phyloP scores from a whole-genome alignment of 768 basidiomycete genomes.

The Tremella yokohamensis region DNA sequence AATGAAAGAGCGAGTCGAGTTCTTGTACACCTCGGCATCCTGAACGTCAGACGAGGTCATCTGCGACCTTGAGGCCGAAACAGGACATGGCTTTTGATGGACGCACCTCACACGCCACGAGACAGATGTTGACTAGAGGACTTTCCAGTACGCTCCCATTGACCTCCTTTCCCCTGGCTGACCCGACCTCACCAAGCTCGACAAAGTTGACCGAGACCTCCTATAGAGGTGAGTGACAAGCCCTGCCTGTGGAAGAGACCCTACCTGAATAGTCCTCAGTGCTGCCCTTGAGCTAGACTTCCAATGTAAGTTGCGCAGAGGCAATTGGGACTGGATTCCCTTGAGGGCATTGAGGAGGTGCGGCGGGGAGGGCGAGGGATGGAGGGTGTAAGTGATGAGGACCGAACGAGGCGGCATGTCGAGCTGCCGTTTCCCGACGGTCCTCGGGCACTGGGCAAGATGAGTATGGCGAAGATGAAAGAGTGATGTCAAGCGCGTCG shows the following conservation, averaged over 20 bases:
- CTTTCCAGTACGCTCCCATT: slow-evolving; percentile 75
- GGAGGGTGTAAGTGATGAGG: slow-evolving; percentile 39
- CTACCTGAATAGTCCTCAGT: slow-evolving; percentile 72
- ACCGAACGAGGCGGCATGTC: slow-evolving; percentile 23
- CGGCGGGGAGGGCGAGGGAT: slow-evolving; percentile 26
- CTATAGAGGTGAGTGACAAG: background rate
- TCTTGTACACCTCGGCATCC: slow-evolving; percentile 74
- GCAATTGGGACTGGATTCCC: slow-evolving; percentile 54
- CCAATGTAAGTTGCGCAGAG: slow-evolving; percentile 90
- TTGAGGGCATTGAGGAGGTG: slow-evolving; percentile 24
- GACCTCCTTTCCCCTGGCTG: slow-evolving; percentile 63
- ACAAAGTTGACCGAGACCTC: slow-evolving; percentile 75
- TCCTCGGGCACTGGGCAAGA: no score
- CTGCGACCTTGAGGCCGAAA: background rate
- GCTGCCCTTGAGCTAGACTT: slow-evolving; percentile 68
- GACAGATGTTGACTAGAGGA: slow-evolving; percentile 78
- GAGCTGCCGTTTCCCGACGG: background rate
- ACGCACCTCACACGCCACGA: slow-evolving; percentile 79
- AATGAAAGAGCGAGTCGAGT: slow-evolving; percentile 73
- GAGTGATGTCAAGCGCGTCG: no score
- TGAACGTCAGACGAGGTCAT: slow-evolving; percentile 28
- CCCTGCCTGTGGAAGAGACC: background rate
- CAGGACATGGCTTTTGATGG: background rate
- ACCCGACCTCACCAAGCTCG: slow-evolving; percentile 39
- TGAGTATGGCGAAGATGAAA: no score